A percentile compares a stretch with the other conserved stretches of the same genome.
Conservation (phyloP, 352 stramenopile genomes). For the Globisporangium cederbergense region DNA sequence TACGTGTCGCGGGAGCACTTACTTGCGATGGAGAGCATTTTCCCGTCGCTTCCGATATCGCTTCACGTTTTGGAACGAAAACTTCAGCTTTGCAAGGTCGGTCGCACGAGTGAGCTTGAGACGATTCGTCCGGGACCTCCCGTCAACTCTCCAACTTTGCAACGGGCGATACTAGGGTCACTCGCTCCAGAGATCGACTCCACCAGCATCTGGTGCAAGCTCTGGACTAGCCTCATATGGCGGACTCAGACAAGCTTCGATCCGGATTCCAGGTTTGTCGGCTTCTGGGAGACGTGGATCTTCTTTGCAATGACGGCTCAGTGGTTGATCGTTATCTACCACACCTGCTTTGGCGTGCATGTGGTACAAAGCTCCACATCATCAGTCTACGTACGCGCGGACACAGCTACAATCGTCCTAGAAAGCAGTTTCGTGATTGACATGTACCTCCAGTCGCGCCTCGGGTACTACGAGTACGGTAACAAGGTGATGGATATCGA, state of each 20-base stretch:
- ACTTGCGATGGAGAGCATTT: slow-evolving; percentile 28
- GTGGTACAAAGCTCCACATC: not conserved
- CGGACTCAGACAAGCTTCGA: slow-evolving; percentile 29
- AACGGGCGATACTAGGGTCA: not conserved
- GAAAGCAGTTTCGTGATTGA: slow-evolving; percentile 50
- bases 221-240: not conserved
- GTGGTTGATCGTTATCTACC: slow-evolving; percentile 39
- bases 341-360: slow-evolving; percentile 41
- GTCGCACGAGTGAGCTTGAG: slow-evolving; percentile 29
- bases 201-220: not conserved
- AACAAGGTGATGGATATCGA: slow-evolving; percentile 60
- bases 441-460: slow-evolving; percentile 41
- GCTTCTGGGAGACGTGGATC: slow-evolving; percentile 48
- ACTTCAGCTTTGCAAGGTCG: slow-evolving; percentile 27
- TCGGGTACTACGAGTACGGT: slow-evolving; percentile 60
- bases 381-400: slow-evolving; percentile 20
- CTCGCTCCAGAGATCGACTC: not conserved
- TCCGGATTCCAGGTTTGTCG: slow-evolving; percentile 43
- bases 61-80: slow-evolving; percentile 31
- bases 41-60: slow-evolving; percentile 26
- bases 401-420: slow-evolving; percentile 32
- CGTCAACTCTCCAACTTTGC: not conserved
- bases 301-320: slow-evolving; percentile 39
- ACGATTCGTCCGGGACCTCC: slow-evolving; percentile 11
- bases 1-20: slow-evolving; percentile 46